These are phyloP conservation scores for Phaseolus lunatus DNA, from an alignment of 306 rosid genomes.

Conservation along the genomic window DNA sequence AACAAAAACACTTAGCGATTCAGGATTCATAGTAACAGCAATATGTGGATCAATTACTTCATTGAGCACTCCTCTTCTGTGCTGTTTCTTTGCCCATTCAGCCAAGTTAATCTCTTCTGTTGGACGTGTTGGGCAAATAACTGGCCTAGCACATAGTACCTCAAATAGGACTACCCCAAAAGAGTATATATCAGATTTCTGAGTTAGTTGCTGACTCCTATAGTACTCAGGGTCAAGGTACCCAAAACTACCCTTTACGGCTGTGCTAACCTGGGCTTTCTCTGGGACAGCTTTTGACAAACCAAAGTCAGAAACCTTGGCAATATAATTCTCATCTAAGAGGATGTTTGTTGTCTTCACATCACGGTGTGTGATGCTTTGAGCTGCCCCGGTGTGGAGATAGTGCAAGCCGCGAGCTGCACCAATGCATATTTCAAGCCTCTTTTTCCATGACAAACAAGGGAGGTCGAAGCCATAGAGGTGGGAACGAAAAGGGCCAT, in stretches of 20 bases:
- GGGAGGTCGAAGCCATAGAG: constrained; percentile 64
- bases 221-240: constrained; percentile 91
- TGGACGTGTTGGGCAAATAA: constrained; percentile 57
- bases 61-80: constrained; percentile 55
- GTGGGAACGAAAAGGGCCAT: constrained; percentile 84
- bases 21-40: constrained; percentile 42
- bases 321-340: constrained; percentile 72
- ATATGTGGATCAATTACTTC: constrained; percentile 61
- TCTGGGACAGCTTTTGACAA: constrained; percentile 76
- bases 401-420: constrained; percentile 89
- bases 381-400: constrained; percentile 90
- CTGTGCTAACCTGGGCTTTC: constrained; percentile 81
- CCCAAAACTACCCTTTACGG: constrained; percentile 93
- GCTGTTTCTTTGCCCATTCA: constrained; percentile 71
- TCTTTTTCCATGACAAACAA: constrained; percentile 75
- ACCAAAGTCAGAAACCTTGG: constrained; percentile 90
- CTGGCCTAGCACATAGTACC: constrained; percentile 72
- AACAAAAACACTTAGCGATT: constrained; percentile 58
- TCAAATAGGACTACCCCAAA: constrained; percentile 88
- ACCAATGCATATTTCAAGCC: constrained; percentile 86
- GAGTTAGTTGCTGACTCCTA: constrained; percentile 72
- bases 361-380: constrained; percentile 80
- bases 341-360: constrained; percentile 93
- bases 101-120: constrained; percentile 74
- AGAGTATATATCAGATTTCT: constrained; percentile 86